A percentile compares a stretch with the other conserved stretches of the same genome.
Conservation (phyloP, 306 rosid genomes). For the Sicyos edulis region DNA sequence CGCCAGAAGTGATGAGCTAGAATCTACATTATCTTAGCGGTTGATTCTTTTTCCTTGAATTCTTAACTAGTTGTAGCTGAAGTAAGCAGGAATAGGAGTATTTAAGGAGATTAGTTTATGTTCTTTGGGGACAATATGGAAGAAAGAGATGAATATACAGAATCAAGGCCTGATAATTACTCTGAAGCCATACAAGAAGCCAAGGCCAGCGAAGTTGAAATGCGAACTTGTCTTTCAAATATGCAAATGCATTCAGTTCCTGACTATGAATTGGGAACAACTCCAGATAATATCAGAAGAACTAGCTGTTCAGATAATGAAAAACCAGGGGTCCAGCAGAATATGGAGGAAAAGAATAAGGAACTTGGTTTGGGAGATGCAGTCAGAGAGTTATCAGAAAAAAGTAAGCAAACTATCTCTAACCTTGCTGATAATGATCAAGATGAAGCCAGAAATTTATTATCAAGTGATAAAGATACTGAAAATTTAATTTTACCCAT, state of each 20-base stretch:
- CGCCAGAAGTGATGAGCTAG: background rate
- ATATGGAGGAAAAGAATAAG: constrained; percentile 27
- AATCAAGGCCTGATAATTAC: background rate
- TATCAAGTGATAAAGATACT: constrained; percentile 19
- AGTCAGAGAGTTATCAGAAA: constrained; percentile 32
- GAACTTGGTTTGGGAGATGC: constrained; percentile 29
- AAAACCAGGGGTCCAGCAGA: constrained; percentile 13
- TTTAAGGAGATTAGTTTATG: background rate
- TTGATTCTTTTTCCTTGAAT: constrained; percentile 5
- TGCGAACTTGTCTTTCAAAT: constrained; percentile 4
- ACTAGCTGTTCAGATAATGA: background rate
- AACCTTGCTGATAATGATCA: constrained; percentile 28
- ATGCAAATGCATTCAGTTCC: background rate
- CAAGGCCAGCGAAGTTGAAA: constrained; percentile 5
- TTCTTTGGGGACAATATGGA: constrained; percentile 14
- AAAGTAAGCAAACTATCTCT: constrained; percentile 18
- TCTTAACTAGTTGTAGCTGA: constrained; percentile 3
- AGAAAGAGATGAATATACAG: constrained; percentile 14
- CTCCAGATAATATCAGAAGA: constrained; percentile 7
- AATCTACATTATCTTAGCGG: background rate
- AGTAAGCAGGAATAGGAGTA: constrained; percentile 16
- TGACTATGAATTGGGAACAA: constrained; percentile 11
- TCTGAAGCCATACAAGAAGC: constrained; percentile 12
- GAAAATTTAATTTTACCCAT: constrained; percentile 31
- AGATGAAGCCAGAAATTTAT: constrained; percentile 24